phyloP scores from a whole-genome alignment of 106 monocot genomes.

The Hemerocallis citrina region DNA sequence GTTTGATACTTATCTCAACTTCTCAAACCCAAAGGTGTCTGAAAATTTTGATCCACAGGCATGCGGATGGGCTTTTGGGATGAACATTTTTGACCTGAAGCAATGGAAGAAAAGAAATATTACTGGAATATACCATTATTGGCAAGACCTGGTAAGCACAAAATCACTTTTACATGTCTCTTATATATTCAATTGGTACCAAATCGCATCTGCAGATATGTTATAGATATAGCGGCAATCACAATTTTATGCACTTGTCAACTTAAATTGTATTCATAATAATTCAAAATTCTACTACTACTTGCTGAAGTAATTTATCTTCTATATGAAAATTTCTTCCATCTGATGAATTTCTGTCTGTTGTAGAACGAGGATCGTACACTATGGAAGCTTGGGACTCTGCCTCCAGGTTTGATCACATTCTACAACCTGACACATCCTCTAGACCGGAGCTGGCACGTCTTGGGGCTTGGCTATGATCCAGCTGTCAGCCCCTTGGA shows the following conservation, averaged over 20 bases:
- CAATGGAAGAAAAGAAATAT: slow-evolving; percentile 32
- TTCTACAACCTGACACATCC: slow-evolving; percentile 59
- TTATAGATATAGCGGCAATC: too few species aligned
- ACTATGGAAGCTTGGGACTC: slow-evolving; percentile 63
- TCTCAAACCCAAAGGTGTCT: slow-evolving; percentile 41
- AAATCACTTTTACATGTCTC: not conserved
- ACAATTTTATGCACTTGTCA: too few species aligned
- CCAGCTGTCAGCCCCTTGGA: slow-evolving; percentile 24
- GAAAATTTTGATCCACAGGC: slow-evolving; percentile 30
- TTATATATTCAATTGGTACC: too few species aligned
- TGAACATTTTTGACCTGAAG: slow-evolving; percentile 34
- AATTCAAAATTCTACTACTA: too few species aligned
- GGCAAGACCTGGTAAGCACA: slow-evolving; percentile 26
- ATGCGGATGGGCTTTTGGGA: slow-evolving; percentile 44
- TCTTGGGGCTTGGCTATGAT: slow-evolving; percentile 67
- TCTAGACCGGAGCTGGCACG: slow-evolving; percentile 60
- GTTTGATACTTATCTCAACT: slow-evolving; percentile 68
- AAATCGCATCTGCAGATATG: too few species aligned
- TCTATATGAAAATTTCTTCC: too few species aligned
- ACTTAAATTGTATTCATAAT: too few species aligned
- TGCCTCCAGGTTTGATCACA: slow-evolving; percentile 64
- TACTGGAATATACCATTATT: slow-evolving; percentile 34
- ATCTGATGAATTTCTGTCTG: too few species aligned
- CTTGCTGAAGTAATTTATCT: too few species aligned
- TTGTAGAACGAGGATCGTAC: slow-evolving; percentile 47